A percentile compares a stretch with the other conserved stretches of the same genome.
Conservation (phyloP, 1,139 yeast genomes). For the Debaryomyces robertsiae region DNA sequence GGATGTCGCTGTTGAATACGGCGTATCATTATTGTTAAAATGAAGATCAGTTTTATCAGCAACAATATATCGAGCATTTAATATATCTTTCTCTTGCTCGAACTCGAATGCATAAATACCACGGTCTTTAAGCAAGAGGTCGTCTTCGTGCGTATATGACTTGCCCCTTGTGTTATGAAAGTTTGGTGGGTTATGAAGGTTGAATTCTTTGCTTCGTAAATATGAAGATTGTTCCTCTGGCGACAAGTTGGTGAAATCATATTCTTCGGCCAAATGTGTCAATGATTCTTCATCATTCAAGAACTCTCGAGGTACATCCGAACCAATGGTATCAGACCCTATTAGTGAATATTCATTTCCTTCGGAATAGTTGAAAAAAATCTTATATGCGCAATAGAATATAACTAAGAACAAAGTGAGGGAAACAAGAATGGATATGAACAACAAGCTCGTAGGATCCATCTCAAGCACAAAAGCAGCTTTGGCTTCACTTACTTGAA, state of each 20-base stretch:
- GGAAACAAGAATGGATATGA: conserved; percentile 19
- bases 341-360: conserved; percentile 22
- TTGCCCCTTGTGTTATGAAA: conserved; percentile 36
- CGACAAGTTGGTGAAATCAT: conserved; percentile 38
- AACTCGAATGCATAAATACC: conserved; percentile 48
- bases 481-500: too few relatives aligned
- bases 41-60: conserved; percentile 66
- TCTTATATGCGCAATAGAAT: conserved; percentile 19
- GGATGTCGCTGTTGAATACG: conserved; percentile 49
- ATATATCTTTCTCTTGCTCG: conserved; percentile 35
- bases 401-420: conserved; percentile 18
- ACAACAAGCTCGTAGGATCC: conserved; percentile 18
- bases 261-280: conserved; percentile 38
- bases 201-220: conserved; percentile 38
- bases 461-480: not conserved
- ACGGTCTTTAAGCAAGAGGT: conserved; percentile 36
- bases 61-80: conserved; percentile 44
- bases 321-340: conserved; percentile 22
- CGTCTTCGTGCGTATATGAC: conserved; percentile 35
- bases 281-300: conserved; percentile 47
- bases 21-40: conserved; percentile 48
- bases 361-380: conserved; percentile 16
- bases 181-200: conserved; percentile 35
- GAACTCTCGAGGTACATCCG: conserved; percentile 32
- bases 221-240: conserved; percentile 49